Evolutionary conservation across 805 yeast species (phyloP).

Genomic region (Scheffersomyces stipitis): DNA sequence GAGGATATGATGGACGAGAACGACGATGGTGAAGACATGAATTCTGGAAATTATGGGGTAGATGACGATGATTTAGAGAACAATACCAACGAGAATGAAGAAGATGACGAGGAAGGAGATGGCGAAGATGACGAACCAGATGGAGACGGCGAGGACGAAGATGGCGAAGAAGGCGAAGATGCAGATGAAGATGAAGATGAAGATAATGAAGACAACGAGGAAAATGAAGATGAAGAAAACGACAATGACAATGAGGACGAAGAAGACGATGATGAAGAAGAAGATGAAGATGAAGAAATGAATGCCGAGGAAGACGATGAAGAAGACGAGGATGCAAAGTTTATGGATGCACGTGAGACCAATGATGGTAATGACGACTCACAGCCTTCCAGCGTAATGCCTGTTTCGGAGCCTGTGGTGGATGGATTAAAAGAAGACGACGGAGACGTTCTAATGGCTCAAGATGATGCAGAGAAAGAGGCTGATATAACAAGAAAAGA

Average conservation of each 20-base stretch:
- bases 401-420: background rate
- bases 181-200: slow-evolving; percentile 19
- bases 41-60: slow-evolving; percentile 1
- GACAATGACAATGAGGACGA: slow-evolving; percentile 12
- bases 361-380: background rate
- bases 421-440: slow-evolving; percentile 17
- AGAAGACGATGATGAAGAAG: slow-evolving; percentile 15
- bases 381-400: background rate
- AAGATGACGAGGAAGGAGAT: slow-evolving; percentile 23
- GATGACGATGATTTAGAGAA: background rate
- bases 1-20: slow-evolving; percentile 15
- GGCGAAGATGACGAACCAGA: slow-evolving; percentile 22
- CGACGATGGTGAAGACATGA: slow-evolving; percentile 9
- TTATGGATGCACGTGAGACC: slow-evolving; percentile 8
- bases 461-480: slow-evolving; percentile 12
- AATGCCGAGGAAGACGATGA: slow-evolving; percentile 13
- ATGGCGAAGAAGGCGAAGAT: slow-evolving; percentile 15
- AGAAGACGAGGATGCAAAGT: slow-evolving; percentile 11
- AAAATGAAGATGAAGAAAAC: slow-evolving; percentile 17
- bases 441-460: slow-evolving; percentile 16
- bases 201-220: slow-evolving; percentile 18
- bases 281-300: slow-evolving; percentile 16
- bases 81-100: slow-evolving; percentile 5
- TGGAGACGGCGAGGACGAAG: slow-evolving; percentile 24
- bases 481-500: slow-evolving; percentile 7